Conservation (phyloP, 768 basidiomycete species). For the Russula lepida region DNA sequence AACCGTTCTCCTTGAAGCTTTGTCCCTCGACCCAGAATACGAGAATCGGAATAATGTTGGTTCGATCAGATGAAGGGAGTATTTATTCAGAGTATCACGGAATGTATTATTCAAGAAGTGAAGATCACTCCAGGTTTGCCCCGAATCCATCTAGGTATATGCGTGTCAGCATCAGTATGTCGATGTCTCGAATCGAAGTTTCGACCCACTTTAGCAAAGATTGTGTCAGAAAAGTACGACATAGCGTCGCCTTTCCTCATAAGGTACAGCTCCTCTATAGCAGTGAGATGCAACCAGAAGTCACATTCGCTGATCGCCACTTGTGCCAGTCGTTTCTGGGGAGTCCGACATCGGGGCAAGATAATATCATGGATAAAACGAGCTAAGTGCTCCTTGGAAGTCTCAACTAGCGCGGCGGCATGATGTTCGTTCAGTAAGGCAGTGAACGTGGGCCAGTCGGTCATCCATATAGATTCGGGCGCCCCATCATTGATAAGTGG, state of each 20-base stretch:
- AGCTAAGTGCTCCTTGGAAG: slow-evolving; percentile 56
- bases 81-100: slow-evolving; percentile 50
- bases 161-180: not conserved
- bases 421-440: slow-evolving; percentile 3
- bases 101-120: slow-evolving; percentile 80
- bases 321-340: slow-evolving; percentile 44
- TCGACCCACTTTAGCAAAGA: slow-evolving; percentile 59
- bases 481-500: not conserved
- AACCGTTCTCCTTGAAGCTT: slow-evolving; percentile 44
- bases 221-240: slow-evolving; percentile 60
- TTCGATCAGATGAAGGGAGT: slow-evolving; percentile 51
- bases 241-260: slow-evolving; percentile 76
- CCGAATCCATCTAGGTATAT: slow-evolving; percentile 56
- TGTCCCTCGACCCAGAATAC: slow-evolving; percentile 45
- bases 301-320: slow-evolving; percentile 61
- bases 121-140: slow-evolving; percentile 67
- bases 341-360: slow-evolving; percentile 44
- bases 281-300: slow-evolving; percentile 50
- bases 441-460: slow-evolving; percentile 14
- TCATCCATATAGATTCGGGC: slow-evolving; percentile 2
- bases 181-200: not conserved
- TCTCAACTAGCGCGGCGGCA: slow-evolving; percentile 30
- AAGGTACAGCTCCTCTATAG: slow-evolving; percentile 62
- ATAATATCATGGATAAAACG: slow-evolving; percentile 56
- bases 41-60: slow-evolving; percentile 64